Base-by-base conservation (phyloP, 2,329 filamentous ascomycete species). In the Fusarium oligoseptatum region DNA sequence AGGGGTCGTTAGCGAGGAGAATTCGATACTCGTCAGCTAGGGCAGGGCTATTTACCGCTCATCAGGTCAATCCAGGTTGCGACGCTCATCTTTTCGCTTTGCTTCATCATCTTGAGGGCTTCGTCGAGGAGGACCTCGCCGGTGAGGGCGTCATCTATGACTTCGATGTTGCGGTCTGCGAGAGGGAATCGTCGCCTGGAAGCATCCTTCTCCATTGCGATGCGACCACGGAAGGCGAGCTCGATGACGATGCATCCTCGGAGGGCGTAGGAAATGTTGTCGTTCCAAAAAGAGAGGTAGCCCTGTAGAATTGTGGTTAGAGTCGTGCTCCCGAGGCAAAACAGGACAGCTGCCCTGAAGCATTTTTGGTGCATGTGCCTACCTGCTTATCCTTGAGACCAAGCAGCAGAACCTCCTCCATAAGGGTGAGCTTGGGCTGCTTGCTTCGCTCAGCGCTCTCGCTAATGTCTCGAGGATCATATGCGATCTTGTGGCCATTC, bases 61-160 rank as follows among this genome's bases (percentile, higher is more conserved):
- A 99, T 96, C 77, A 99, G 88, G 84, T 99, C 97, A 83, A 99
- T 98, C 97, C 97, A 99, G 55, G 95, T 94, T 87, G 94, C 97
- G 77, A 99, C 97, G 85, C 97, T 98, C 97, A 99, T 98, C 90
- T 98, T 98, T 88, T 99, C 97, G 85, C 95, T 98, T 78, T 94
- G 92, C 89, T 99, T 99, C 96, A 99, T 99, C 95, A 99, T 97
- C 88, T 99, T 99, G 81, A 99, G 88, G 69, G 97, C 94, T 87
- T 99, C 97, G 85, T 99, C 97, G 81, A 99, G 90, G 80, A 99
- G 89, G 75, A 98, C 97, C 87, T 99, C 97, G 78, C 97, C 97
- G 7, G 97, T 99, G 81, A 98, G 89, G 69, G 95, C 96, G 82
- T 98, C 96, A 84, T 99, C 97, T 81, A 98, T 92, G 75, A 99